A percentile compares a stretch with the other conserved stretches of the same genome.
Evolutionary conservation across 495 filamentous ascomycete species (phyloP).

Genomic region (Bathelium albidoporum): DNA sequence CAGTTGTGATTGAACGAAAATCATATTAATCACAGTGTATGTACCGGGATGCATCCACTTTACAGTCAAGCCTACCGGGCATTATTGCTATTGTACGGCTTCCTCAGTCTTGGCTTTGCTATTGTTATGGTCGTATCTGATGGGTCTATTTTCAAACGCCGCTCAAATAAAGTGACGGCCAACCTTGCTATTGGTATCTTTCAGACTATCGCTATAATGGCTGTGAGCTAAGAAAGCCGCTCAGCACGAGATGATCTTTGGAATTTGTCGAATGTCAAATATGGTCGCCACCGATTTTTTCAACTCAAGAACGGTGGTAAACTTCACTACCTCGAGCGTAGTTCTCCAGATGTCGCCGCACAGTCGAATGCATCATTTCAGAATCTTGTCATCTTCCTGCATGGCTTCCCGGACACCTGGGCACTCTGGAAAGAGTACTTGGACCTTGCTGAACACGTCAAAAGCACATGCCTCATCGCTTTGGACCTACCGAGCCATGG

Average conservation of each 20-base stretch:
- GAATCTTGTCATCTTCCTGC: conserved; percentile 44
- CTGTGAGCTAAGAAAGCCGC: neutral
- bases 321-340: conserved; percentile 46
- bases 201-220: neutral
- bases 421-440: conserved; percentile 39
- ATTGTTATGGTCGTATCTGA: neutral
- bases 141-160: neutral
- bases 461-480: conserved; percentile 35
- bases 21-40: neutral
- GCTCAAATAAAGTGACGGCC: neutral
- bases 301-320: conserved; percentile 39
- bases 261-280: neutral
- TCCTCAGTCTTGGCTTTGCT: neutral
- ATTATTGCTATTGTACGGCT: neutral
- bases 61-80: neutral
- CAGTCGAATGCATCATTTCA: conserved; percentile 15
- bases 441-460: conserved; percentile 23
- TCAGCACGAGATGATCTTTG: neutral
- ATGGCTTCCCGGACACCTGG: conserved; percentile 52
- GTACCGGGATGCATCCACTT: neutral
- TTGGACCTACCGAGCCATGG: conserved; percentile 49
- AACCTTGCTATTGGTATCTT: neutral
- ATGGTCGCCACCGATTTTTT: conserved; percentile 23
- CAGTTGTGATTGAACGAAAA: neutral
- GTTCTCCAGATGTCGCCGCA: conserved; percentile 34